phyloP scores from a whole-genome alignment of 768 basidiomycete genomes.

The Cyathus striatus region DNA sequence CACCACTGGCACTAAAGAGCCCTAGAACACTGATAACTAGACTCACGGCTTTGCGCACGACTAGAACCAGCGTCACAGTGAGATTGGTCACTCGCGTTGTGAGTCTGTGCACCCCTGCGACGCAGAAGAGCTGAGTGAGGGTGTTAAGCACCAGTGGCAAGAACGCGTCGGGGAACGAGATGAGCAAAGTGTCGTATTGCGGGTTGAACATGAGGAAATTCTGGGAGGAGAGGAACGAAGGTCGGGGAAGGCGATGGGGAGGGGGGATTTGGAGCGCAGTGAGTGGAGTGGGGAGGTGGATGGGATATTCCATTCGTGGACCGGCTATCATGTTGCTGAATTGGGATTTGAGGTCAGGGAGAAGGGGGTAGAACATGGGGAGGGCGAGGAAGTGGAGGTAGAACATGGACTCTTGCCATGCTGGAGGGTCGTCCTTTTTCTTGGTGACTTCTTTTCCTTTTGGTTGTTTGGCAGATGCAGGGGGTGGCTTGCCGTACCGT shows the following conservation, averaged over 20 bases:
- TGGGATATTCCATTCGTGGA: constrained; percentile 22
- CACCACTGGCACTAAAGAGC: constrained; percentile 12
- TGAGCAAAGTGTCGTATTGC: constrained; percentile 10
- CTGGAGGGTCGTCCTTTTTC: constrained; percentile 7
- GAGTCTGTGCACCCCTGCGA: constrained; percentile 81
- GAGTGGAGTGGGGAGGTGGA: constrained; percentile 17
- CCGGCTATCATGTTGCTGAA: constrained; percentile 34
- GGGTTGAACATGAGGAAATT: constrained; percentile 13
- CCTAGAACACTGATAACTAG: constrained; percentile 66
- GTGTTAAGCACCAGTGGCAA: constrained; percentile 72
- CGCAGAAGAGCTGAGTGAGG: constrained; percentile 79
- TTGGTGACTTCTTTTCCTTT: neutral
- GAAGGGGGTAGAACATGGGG: constrained; percentile 68
- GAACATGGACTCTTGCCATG: constrained; percentile 92
- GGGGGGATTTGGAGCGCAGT: constrained; percentile 30
- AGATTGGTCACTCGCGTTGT: constrained; percentile 72
- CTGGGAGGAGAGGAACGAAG: constrained; percentile 10
- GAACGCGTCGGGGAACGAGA: constrained; percentile 56
- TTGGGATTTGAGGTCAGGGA: constrained; percentile 46
- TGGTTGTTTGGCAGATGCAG: constrained; percentile 1
- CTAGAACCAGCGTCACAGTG: constrained; percentile 75
- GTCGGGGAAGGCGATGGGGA: constrained; percentile 17
- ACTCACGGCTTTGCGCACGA: constrained; percentile 77
- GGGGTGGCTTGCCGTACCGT: constrained; percentile 25
- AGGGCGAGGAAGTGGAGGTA: constrained; percentile 81